Percentiles rank a stretch among this genome's conserved stretches.
phyloP scores from a whole-genome alignment of 2,329 filamentous ascomycete genomes.

The Paramyrothecium sp. region DNA sequence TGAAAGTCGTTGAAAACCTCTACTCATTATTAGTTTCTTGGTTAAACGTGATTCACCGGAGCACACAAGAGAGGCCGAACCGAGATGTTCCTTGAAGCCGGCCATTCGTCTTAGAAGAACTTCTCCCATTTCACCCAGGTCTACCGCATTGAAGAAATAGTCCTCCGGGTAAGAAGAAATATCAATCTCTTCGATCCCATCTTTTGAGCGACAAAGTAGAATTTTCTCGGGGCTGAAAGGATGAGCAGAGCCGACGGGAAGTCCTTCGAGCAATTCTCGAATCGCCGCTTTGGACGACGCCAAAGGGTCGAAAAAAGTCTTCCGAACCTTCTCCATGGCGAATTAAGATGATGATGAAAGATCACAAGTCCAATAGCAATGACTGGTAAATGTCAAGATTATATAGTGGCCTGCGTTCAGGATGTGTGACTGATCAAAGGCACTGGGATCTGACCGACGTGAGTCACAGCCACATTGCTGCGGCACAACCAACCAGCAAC shows the following conservation, averaged over 20 bases:
- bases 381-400: too few species aligned
- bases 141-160: constrained; percentile 15
- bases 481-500: too few species aligned
- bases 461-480: too few species aligned
- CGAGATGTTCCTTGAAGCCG: constrained; percentile 4
- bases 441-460: too few species aligned
- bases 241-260: constrained; percentile 13
- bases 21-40: background rate
- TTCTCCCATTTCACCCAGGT: constrained; percentile 15
- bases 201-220: constrained; percentile 8
- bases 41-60: background rate
- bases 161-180: constrained; percentile 11
- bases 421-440: too few species aligned
- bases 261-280: constrained; percentile 8
- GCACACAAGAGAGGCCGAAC: background rate
- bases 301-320: constrained; percentile 14
- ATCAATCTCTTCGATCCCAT: constrained; percentile 13
- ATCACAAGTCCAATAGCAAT: too few species aligned
- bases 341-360: too few species aligned
- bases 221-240: constrained; percentile 13
- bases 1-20: constrained; percentile 11
- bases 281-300: constrained; percentile 11
- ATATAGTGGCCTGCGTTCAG: too few species aligned
- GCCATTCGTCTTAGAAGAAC: constrained; percentile 12
- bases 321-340: constrained; percentile 13